phyloP scores from a whole-genome alignment of 495 filamentous ascomycete genomes.

The Jackrogersella multiformis region DNA sequence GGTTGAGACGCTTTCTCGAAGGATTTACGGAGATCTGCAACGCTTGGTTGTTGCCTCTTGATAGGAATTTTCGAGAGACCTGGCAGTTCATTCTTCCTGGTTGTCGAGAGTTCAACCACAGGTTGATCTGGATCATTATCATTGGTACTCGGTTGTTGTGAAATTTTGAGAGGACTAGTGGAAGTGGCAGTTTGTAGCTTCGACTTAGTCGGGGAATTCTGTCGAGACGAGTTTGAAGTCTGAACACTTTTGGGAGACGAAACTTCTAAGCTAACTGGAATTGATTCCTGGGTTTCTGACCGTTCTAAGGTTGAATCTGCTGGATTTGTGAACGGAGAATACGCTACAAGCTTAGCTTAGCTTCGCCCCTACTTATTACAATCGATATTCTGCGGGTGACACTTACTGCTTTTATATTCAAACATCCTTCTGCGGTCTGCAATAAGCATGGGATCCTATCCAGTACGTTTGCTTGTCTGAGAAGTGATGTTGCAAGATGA shows the following conservation, averaged over 20 bases:
- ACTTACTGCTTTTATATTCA: conserved; percentile 44
- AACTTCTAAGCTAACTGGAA: neutral
- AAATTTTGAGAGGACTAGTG: conserved; percentile 5
- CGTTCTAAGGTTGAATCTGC: neutral
- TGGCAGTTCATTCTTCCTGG: neutral
- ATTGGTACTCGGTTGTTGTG: neutral
- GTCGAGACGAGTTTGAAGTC: conserved; percentile 11
- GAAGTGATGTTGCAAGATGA: conserved; percentile 19
- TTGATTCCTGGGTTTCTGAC: neutral
- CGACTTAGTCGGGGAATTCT: conserved; percentile 24
- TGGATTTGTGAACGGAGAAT: conserved; percentile 23
- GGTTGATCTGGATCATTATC: neutral
- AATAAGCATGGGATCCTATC: conserved; percentile 44
- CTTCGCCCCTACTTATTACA: neutral
- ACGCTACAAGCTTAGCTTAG: conserved; percentile 25
- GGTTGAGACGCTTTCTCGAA: conserved; percentile 42
- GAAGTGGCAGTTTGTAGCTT: conserved; percentile 14
- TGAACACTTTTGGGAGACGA: conserved; percentile 9
- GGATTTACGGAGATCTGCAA: conserved; percentile 49
- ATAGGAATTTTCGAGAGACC: conserved; percentile 1
- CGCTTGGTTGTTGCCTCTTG: conserved; percentile 44
- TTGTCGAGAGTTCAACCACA: neutral
- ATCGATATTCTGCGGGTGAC: neutral
- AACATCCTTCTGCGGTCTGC: conserved; percentile 49
- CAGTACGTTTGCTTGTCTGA: conserved; percentile 16